These are phyloP conservation scores for Porpolomopsis calyptriformis DNA, from an alignment of 768 basidiomycete genomes.

Conservation along the genomic window DNA sequence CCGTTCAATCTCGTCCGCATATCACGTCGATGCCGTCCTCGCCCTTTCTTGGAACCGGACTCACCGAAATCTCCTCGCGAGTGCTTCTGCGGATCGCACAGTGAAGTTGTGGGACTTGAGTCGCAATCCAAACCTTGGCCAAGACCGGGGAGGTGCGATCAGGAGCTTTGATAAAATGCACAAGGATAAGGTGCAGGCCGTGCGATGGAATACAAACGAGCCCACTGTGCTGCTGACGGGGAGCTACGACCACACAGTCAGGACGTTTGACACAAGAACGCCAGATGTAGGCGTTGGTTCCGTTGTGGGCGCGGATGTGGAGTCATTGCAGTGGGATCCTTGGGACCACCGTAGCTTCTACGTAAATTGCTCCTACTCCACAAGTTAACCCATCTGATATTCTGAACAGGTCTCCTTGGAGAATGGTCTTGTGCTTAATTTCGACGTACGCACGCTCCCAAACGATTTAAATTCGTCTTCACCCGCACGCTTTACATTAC, in stretches of 20 bases:
- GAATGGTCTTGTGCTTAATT: conserved; percentile 88
- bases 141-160: conserved; percentile 53
- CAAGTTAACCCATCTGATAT: neutral
- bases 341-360: conserved; percentile 85
- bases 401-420: conserved; percentile 76
- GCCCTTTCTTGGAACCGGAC: conserved; percentile 84
- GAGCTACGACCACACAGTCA: conserved; percentile 90
- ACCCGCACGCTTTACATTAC: conserved; percentile 74
- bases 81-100: conserved; percentile 86
- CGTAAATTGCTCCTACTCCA: conserved; percentile 34
- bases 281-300: conserved; percentile 78
- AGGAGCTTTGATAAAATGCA: conserved; percentile 70
- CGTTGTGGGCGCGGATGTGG: conserved; percentile 82
- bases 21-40: conserved; percentile 94
- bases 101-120: conserved; percentile 97
- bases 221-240: conserved; percentile 88
- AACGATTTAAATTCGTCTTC: conserved; percentile 54
- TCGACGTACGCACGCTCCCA: conserved; percentile 77
- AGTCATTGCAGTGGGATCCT: conserved; percentile 91
- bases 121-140: conserved; percentile 45
- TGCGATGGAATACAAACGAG: conserved; percentile 88
- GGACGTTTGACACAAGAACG: conserved; percentile 85
- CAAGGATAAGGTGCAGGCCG: conserved; percentile 91
- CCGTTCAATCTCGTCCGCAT: conserved; percentile 45
- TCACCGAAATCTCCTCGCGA: conserved; percentile 85